Percentiles rank a stretch among this genome's conserved stretches.
phyloP scores from a whole-genome alignment of 768 basidiomycete species.

The Tremella yokohamensis region DNA sequence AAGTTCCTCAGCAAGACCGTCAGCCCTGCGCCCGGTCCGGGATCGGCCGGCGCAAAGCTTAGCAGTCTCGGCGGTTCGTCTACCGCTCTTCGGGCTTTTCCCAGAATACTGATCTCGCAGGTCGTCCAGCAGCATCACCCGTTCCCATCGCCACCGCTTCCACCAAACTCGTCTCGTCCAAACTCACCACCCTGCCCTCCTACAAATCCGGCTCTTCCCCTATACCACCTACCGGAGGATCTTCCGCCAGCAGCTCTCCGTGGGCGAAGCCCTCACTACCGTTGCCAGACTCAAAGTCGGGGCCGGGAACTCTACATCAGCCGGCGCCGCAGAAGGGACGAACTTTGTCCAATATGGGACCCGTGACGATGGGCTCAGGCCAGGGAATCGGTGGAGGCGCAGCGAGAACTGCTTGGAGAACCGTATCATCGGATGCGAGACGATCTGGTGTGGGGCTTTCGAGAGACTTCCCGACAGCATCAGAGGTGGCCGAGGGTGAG shows the following conservation, averaged over 20 bases:
- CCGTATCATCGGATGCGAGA: constrained; percentile 52
- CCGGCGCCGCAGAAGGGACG: constrained; percentile 45
- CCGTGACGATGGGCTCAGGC: constrained; percentile 28
- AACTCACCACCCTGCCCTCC: constrained; percentile 62
- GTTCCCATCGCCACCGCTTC: constrained; percentile 41
- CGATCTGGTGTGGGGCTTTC: constrained; percentile 47
- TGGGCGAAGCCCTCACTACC: constrained; percentile 59
- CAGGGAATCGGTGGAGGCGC: constrained; percentile 15
- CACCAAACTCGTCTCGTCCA: constrained; percentile 79
- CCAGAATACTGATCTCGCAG: constrained; percentile 15
- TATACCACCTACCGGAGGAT: constrained; percentile 53
- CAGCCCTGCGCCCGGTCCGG: constrained; percentile 51
- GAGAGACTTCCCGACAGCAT: constrained; percentile 91
- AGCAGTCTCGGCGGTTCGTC: constrained; percentile 37
- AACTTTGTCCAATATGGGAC: constrained; percentile 14
- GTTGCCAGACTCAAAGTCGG: background rate
- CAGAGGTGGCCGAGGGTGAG: constrained; percentile 84
- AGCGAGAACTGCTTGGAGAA: constrained; percentile 71
- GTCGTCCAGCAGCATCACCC: constrained; percentile 40
- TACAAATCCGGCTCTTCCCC: constrained; percentile 48
- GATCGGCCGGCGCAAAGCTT: constrained; percentile 22
- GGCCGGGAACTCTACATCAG: constrained; percentile 18
- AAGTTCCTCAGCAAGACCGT: constrained; percentile 90
- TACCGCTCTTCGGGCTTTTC: constrained; percentile 53
- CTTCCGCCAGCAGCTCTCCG: constrained; percentile 62